Evolutionary conservation across 1,139 yeast species (phyloP).

Genomic region (Blastobotrys persicus): DNA sequence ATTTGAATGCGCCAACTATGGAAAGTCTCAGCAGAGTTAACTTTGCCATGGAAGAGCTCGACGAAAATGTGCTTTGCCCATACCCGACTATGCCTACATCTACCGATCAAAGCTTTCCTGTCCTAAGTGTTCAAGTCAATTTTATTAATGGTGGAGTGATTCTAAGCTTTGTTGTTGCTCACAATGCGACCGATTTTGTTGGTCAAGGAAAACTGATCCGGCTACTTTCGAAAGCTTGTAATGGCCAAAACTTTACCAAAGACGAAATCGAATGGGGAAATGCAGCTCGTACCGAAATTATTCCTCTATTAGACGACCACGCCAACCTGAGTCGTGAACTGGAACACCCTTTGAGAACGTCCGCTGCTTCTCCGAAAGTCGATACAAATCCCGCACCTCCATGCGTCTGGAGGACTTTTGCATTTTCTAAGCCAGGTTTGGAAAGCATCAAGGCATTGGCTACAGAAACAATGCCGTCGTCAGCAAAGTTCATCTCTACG

Average conservation of each 20-base stretch:
- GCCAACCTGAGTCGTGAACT: constrained; percentile 7
- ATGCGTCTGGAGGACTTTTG: constrained; percentile 17
- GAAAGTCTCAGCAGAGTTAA: constrained; percentile 12
- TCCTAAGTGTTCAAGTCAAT: constrained; percentile 20
- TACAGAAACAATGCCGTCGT: background rate
- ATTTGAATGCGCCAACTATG: constrained; percentile 14
- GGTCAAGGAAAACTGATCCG: constrained; percentile 21
- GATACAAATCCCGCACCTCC: background rate
- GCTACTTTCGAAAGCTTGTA: constrained; percentile 21
- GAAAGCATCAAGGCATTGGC: constrained; percentile 14
- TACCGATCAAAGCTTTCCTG: constrained; percentile 11
- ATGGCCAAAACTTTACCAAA: constrained; percentile 12
- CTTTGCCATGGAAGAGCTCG: constrained; percentile 21
- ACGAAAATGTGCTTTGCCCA: constrained; percentile 20
- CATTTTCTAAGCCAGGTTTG: constrained; percentile 10
- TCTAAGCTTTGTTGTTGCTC: constrained; percentile 21
- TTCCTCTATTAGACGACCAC: constrained; percentile 15
- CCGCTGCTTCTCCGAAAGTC: background rate
- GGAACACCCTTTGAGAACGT: background rate
- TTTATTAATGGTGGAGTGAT: constrained; percentile 20
- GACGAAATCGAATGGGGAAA: constrained; percentile 18
- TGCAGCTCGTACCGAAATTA: constrained; percentile 1
- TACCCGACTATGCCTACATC: constrained; percentile 16
- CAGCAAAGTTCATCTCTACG: constrained; percentile 18
- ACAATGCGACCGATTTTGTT: constrained; percentile 21